phyloP scores from a whole-genome alignment of 306 rosid species.

The Pueraria montana region DNA sequence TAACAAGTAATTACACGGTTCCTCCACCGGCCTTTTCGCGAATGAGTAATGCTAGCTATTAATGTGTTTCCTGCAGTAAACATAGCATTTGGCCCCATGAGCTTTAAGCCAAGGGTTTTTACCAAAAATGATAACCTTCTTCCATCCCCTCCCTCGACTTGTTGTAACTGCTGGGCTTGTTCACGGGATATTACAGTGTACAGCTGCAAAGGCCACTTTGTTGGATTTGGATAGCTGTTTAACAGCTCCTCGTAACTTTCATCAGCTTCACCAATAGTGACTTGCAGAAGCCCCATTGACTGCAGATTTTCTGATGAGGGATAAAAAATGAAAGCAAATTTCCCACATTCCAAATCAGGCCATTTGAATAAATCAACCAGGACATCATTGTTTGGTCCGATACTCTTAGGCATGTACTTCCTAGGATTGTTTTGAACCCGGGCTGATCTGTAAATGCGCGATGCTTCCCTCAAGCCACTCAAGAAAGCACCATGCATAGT shows the following conservation, averaged over 20 bases:
- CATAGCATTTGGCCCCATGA: slow-evolving; percentile 74
- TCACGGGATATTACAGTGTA: slow-evolving; percentile 75
- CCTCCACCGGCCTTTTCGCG: slow-evolving; percentile 76
- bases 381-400: slow-evolving; percentile 58
- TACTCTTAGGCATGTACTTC: slow-evolving; percentile 59
- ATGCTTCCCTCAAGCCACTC: slow-evolving; percentile 97
- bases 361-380: slow-evolving; percentile 73
- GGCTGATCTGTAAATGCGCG: slow-evolving; percentile 65
- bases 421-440: slow-evolving; percentile 54
- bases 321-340: slow-evolving; percentile 68
- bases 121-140: slow-evolving; percentile 58
- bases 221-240: slow-evolving; percentile 48
- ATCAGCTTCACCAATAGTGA: slow-evolving; percentile 57
- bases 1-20: slow-evolving; percentile 54
- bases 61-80: slow-evolving; percentile 53
- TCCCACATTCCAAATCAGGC: slow-evolving; percentile 76
- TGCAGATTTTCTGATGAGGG: slow-evolving; percentile 63
- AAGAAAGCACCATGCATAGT: slow-evolving; percentile 97
- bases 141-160: slow-evolving; percentile 66
- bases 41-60: slow-evolving; percentile 59
- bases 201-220: slow-evolving; percentile 63
- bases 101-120: slow-evolving; percentile 74
- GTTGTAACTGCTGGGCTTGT: slow-evolving; percentile 69
- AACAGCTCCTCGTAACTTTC: slow-evolving; percentile 50
- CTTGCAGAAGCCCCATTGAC: slow-evolving; percentile 74